Evolutionary conservation across 148 eudicot genomes (phyloP).

Genomic region (Rhododendron vialii): DNA sequence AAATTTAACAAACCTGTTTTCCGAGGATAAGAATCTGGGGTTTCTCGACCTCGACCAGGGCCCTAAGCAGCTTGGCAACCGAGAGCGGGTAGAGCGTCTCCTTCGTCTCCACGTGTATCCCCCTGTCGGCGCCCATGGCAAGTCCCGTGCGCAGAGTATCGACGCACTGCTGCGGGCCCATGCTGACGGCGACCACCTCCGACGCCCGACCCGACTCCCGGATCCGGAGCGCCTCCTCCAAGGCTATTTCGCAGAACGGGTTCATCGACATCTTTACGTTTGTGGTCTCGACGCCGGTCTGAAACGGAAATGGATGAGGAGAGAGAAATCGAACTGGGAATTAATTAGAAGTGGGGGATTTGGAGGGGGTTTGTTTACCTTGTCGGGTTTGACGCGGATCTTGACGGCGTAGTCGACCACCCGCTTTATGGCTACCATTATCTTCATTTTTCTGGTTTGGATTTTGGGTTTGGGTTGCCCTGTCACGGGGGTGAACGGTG

Average conservation of each 20-base stretch:
- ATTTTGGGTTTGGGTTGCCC: background rate
- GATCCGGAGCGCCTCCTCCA: slow-evolving; percentile 90
- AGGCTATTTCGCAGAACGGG: slow-evolving; percentile 91
- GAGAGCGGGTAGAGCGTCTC: slow-evolving; percentile 47
- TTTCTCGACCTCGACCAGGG: slow-evolving; percentile 68
- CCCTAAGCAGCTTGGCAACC: slow-evolving; percentile 78
- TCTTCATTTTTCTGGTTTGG: slow-evolving; percentile 49
- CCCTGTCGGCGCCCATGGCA: slow-evolving; percentile 99
- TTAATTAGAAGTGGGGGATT: background rate
- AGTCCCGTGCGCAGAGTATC: slow-evolving; percentile 91
- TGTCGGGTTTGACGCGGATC: slow-evolving; percentile 88
- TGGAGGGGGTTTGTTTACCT: slow-evolving; percentile 32
- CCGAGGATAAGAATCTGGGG: slow-evolving; percentile 79
- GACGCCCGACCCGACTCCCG: slow-evolving; percentile 80
- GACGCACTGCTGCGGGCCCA: slow-evolving; percentile 77
- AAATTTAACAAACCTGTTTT: slow-evolving; percentile 59
- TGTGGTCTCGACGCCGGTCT: slow-evolving; percentile 84
- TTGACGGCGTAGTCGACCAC: slow-evolving; percentile 97
- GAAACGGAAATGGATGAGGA: background rate
- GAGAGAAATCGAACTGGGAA: background rate
- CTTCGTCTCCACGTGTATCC: slow-evolving; percentile 59
- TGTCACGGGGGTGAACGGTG: background rate
- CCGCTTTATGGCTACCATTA: slow-evolving; percentile 86
- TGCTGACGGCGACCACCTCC: slow-evolving; percentile 80
- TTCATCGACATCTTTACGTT: slow-evolving; percentile 99